Conservation (phyloP, 768 basidiomycete genomes). For the Agaricus sinodeliciosus region DNA sequence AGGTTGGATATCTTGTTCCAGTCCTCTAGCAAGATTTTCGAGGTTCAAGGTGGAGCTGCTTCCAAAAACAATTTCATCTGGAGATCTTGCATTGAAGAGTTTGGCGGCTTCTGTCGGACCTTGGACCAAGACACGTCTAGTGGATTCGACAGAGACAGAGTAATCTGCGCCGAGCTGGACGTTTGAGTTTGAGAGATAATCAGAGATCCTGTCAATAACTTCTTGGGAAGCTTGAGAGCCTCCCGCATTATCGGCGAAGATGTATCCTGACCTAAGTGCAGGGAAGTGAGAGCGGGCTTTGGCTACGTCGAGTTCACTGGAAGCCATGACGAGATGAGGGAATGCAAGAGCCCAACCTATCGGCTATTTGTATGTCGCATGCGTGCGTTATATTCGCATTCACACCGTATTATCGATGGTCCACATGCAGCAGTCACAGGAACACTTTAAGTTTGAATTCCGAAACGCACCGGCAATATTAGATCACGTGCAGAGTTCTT, state of each 20-base stretch:
- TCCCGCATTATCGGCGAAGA: slow-evolving; percentile 74
- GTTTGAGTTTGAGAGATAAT: slow-evolving; percentile 69
- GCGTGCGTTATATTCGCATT: neutral
- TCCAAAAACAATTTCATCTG: slow-evolving; percentile 61
- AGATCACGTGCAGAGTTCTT: neutral
- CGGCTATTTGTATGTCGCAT: neutral
- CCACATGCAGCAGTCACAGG: slow-evolving; percentile 6
- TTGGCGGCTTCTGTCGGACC: slow-evolving; percentile 46
- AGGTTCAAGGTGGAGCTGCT: slow-evolving; percentile 61
- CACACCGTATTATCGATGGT: neutral
- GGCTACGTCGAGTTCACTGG: slow-evolving; percentile 34
- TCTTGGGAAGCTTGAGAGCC: slow-evolving; percentile 56
- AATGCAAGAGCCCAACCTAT: neutral
- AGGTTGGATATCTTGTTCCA: slow-evolving; percentile 45
- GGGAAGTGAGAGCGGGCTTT: slow-evolving; percentile 59
- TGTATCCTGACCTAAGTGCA: slow-evolving; percentile 47
- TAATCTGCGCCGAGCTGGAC: slow-evolving; percentile 72
- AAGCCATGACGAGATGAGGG: slow-evolving; percentile 10
- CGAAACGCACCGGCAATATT: no score
- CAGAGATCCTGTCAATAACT: slow-evolving; percentile 53
- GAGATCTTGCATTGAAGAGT: slow-evolving; percentile 58
- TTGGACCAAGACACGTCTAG: slow-evolving; percentile 37
- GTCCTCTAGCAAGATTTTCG: slow-evolving; percentile 59
- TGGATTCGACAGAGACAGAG: slow-evolving; percentile 46
- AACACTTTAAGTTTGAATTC: no score